Conservation (phyloP, 345 rosid genomes). For the Murraya koenigii region DNA sequence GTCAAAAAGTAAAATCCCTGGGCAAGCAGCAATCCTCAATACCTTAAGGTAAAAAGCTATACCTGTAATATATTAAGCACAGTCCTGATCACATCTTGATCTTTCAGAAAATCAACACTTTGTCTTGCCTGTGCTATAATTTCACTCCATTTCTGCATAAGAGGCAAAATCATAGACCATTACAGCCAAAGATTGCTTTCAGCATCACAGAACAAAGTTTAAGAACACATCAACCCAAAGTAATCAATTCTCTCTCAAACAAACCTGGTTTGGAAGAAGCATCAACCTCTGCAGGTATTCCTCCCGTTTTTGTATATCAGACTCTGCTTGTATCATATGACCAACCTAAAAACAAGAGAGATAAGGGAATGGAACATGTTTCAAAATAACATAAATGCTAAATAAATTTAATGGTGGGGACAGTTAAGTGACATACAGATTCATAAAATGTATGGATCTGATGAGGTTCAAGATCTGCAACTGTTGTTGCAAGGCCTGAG, state of each 20-base stretch:
- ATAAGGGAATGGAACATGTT: not conserved
- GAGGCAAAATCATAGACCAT: slow-evolving; percentile 18
- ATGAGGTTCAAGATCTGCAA: slow-evolving; percentile 96
- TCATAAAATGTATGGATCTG: slow-evolving; percentile 98
- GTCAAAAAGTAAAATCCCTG: not conserved
- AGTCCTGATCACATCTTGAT: slow-evolving; percentile 80
- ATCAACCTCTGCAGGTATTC: slow-evolving; percentile 92
- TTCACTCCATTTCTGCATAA: slow-evolving; percentile 91
- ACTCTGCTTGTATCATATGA: slow-evolving; percentile 96
- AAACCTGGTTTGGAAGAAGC: slow-evolving; percentile 94
- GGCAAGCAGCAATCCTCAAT: not conserved
- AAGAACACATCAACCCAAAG: not conserved
- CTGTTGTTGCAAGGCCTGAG: slow-evolving; percentile 87
- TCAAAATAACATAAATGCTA: not conserved
- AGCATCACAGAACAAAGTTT: not conserved
- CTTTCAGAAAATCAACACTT: slow-evolving; percentile 89
- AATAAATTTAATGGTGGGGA: not conserved
- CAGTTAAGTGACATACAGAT: slow-evolving; percentile 54
- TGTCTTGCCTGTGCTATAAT: slow-evolving; percentile 94
- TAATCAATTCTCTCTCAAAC: not conserved
- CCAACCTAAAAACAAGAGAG: slow-evolving; percentile 58
- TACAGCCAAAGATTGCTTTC: not conserved
- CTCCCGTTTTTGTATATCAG: slow-evolving; percentile 95
- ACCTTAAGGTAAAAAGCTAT: not conserved
- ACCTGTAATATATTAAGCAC: slow-evolving; percentile 98